Conservation (phyloP, 768 basidiomycete species). For the Mycena rebaudengoi region DNA sequence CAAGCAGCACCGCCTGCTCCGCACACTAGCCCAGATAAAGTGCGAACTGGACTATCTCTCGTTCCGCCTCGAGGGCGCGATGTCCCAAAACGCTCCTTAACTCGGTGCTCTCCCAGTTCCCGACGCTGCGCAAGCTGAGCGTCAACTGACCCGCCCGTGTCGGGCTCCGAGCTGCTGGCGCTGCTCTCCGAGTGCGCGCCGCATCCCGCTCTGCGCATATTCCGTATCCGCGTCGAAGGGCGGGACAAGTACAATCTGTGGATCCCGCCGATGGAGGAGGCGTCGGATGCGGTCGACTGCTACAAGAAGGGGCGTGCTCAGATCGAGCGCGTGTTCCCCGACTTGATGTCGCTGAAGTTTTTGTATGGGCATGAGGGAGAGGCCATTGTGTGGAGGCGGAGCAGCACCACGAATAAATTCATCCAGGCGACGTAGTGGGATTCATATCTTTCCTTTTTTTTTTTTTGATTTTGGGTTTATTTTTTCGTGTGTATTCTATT, state of each 20-base stretch:
- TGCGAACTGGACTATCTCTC: slow-evolving; percentile 18
- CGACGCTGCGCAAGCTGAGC: slow-evolving; percentile 21
- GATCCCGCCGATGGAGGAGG: slow-evolving; percentile 26
- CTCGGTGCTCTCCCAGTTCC: slow-evolving; percentile 6
- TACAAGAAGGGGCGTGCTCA: slow-evolving; percentile 1
- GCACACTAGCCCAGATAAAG: slow-evolving; percentile 7
- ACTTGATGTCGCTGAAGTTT: slow-evolving; percentile 16
- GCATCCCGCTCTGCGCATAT: not conserved
- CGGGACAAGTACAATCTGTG: slow-evolving; percentile 28
- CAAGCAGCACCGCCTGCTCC: slow-evolving; percentile 21
- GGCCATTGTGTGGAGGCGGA: slow-evolving; percentile 18
- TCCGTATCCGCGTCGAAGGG: slow-evolving; percentile 20
- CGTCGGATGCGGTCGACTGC: slow-evolving; percentile 15
- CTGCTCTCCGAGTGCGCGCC: slow-evolving; percentile 6
- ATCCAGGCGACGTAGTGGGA: not conserved
- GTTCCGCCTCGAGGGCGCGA: slow-evolving; percentile 23
- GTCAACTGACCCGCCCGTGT: slow-evolving; percentile 23
- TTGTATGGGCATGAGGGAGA: slow-evolving; percentile 21
- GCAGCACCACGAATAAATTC: not conserved
- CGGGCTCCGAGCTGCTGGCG: not conserved
- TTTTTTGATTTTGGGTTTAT: too few relatives aligned
- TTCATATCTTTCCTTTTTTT: too few relatives aligned
- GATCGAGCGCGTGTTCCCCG: slow-evolving; percentile 18
- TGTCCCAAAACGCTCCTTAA: slow-evolving; percentile 13
- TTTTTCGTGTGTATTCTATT: too few relatives aligned